These are phyloP conservation scores for Colletotrichum theobromicola DNA, from an alignment of 2,329 filamentous ascomycete species.

Conservation along the genomic window DNA sequence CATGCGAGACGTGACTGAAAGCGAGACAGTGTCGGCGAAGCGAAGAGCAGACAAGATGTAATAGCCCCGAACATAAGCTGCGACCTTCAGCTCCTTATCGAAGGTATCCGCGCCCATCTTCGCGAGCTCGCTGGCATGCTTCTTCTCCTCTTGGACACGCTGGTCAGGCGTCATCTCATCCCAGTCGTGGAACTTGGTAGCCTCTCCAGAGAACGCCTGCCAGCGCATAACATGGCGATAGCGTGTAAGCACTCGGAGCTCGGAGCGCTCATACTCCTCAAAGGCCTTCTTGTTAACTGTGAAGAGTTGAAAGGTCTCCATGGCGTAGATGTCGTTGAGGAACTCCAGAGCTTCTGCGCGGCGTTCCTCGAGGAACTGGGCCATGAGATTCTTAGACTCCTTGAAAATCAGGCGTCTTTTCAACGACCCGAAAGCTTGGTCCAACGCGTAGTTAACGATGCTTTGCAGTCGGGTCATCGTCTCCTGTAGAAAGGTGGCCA, in stretches of 20 bases:
- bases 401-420: conserved; percentile 56
- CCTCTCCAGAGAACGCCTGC: conserved; percentile 40
- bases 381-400: conserved; percentile 48
- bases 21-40: conserved; percentile 62
- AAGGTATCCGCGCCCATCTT: conserved; percentile 65
- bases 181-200: conserved; percentile 38
- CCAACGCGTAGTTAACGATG: conserved; percentile 51
- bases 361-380: conserved; percentile 47
- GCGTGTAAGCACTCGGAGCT: conserved; percentile 49
- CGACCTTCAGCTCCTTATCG: conserved; percentile 63
- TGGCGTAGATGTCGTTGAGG: conserved; percentile 50
- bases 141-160: conserved; percentile 45
- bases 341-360: conserved; percentile 38
- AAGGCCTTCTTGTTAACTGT: conserved; percentile 61
- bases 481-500: conserved; percentile 51
- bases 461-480: conserved; percentile 53
- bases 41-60: conserved; percentile 70
- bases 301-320: conserved; percentile 61
- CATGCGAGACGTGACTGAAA: conserved; percentile 54
- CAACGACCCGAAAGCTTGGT: conserved; percentile 49
- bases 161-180: conserved; percentile 55
- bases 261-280: conserved; percentile 47
- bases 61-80: conserved; percentile 70
- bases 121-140: conserved; percentile 44
- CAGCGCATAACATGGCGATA: conserved; percentile 57